Base-by-base conservation (phyloP, 2,329 filamentous ascomycete species). In the Xylaria sp. region DNA sequence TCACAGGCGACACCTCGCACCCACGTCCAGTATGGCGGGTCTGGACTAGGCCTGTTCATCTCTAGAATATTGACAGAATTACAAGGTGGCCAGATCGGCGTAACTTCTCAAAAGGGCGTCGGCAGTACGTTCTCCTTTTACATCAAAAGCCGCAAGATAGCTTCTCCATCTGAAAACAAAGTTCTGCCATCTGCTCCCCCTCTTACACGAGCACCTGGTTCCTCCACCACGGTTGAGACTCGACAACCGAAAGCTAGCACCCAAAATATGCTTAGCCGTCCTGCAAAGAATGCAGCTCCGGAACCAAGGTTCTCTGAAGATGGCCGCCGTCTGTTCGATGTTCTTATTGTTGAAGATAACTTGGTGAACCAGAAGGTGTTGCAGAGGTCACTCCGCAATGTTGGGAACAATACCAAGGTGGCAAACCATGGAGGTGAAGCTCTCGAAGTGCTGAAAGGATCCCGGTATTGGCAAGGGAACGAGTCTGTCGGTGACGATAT, bases 91-190 rank as follows among this genome's bases (percentile, higher is more conserved):
- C 90, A 93, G 76, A 93, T 94, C 63, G 91, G 91, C 8, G 91
- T 94, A 2, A 84, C 86, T 1, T 92, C 90, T 0, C 82, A 87
- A 68, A 85, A 88, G 65, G 91, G 90, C 13, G 83, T 87, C 43
- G 92, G 92, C 45, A 92, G 90, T 78, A 92, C 88, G 0, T 94
- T 94, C 78, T 90, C 88, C 32, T 94, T 94, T 77, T 94, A 93
- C 76, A 86, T 94, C 77, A 90, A 90, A 70, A 87, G 88, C 62
- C 87, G 88, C 74, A 89, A 86, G 80, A 88, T 83, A 55, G 75
- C 78, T 23, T 67, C 77, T 23, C 82, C 80, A 5, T 66, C 78
- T 2, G 80, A 82, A n/a, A 78, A 73, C 34, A 80, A 82, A 45
- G 73, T 74, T 13, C 74, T 82, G 2, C 78, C 75, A 7, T 15